Evolutionary conservation across 164 flowering plant genomes (phyloP), one percentile per base, ranked within the genome.

Genomic region (Brasenia schreberi): DNA sequence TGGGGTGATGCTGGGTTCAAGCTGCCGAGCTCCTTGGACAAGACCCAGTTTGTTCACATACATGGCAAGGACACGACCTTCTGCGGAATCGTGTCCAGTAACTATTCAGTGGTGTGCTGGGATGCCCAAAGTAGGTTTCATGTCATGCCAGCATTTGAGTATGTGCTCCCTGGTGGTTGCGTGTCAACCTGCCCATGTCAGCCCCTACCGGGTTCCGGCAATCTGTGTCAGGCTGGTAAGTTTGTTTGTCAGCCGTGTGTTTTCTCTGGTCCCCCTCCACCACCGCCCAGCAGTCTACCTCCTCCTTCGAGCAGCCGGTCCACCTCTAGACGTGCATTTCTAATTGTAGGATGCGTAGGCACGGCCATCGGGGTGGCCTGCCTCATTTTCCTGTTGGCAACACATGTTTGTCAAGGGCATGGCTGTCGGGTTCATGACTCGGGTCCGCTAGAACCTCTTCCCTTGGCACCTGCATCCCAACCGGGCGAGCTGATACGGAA

Each of bases 341-440:
- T 92, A 14, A 88, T 83, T 2, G 76, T 85, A 0, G 98, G 98
- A 0, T 76, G 78, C 19, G 75, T 80, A 0, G 98, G 96, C 5
- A 65, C 78, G 2, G 53, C 65, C 9, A 10, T 66, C 1, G 73
- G 77, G 17, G 59, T 82, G n/a, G 60, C 79, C 6, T 5, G 71
- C 0, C 65, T 69, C 1, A n/a, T 43, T 6, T 68, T 68, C 39
- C 84, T 78, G 74, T 60, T 77, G 2, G 3, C 78, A 12, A 71
- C 70, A 45, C 70, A 77, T 39, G 76, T 67, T 19, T 80, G 82
- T 69, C 76, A 70, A 18, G 53, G 59, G 0, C 71, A 72, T 58
- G 79, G 76, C 2, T 74, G 83, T 19, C 80, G 90, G 0, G 77
- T 92, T 9, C 95, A 92, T 44, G 95, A 92, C 65, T 92, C 96